These are phyloP conservation scores for Chloropicon primus DNA, from an alignment of 139 green algal species.

Conservation along the genomic window DNA sequence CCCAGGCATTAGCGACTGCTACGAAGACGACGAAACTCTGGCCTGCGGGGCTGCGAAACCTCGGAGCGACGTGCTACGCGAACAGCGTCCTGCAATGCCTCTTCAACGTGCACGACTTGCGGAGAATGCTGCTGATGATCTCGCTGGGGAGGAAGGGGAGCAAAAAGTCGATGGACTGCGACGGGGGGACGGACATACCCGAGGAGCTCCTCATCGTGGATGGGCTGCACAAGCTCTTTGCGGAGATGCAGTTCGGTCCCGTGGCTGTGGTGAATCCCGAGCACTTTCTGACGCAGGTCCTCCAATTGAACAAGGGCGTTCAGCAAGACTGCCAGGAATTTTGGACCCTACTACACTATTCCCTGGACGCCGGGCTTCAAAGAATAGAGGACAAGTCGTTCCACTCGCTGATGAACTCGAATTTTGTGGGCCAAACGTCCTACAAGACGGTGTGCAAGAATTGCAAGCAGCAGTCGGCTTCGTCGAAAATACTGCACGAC, in stretches of 20 bases:
- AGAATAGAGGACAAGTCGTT: not conserved
- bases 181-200: not conserved
- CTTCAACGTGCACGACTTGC: constrained; percentile 42
- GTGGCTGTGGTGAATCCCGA: constrained; percentile 37
- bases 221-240: constrained; percentile 37
- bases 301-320: constrained; percentile 57
- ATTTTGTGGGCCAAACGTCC: not conserved
- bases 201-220: constrained; percentile 1
- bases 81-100: constrained; percentile 73
- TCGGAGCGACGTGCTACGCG: constrained; percentile 82
- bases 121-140: constrained; percentile 34
- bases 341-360: constrained; percentile 65
- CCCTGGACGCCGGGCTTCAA: not conserved
- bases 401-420: not conserved
- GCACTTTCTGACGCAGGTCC: constrained; percentile 30
- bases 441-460: not conserved
- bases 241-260: constrained; percentile 41
- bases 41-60: constrained; percentile 59
- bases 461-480: not conserved
- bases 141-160: not conserved
- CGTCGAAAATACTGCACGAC: not conserved
- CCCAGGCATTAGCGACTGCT: no score
- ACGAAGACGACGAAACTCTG: not conserved
- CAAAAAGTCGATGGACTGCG: not conserved
- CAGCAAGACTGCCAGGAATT: constrained; percentile 92